Conservation (phyloP, 2,329 filamentous ascomycete genomes). For the Hypocreales sp. region DNA sequence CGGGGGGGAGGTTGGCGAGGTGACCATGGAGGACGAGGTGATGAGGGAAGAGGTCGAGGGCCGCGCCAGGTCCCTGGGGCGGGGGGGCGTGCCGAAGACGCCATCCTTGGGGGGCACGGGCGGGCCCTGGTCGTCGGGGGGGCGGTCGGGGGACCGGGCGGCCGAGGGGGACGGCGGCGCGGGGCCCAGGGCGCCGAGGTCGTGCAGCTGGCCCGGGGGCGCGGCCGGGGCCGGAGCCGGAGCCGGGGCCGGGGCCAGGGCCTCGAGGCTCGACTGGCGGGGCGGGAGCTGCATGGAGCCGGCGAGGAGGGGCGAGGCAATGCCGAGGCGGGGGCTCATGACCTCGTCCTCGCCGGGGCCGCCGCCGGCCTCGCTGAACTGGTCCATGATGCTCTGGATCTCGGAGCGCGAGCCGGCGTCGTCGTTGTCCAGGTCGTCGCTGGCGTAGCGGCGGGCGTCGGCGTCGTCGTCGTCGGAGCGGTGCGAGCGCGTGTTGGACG, state of each 20-base stretch:
- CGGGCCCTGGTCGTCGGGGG: constrained; percentile 31
- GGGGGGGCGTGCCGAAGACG: constrained; percentile 22
- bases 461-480: constrained; percentile 36
- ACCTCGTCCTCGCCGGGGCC: constrained; percentile 67
- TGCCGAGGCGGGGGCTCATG: constrained; percentile 78
- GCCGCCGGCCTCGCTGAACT: constrained; percentile 65
- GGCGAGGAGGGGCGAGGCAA: constrained; percentile 65
- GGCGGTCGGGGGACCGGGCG: constrained; percentile 19
- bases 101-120: constrained; percentile 47
- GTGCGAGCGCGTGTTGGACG: constrained; percentile 36
- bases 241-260: constrained; percentile 37
- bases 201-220: constrained; percentile 31
- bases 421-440: constrained; percentile 47
- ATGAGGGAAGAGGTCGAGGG: not conserved
- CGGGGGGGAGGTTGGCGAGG: constrained; percentile 28
- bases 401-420: constrained; percentile 64
- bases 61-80: constrained; percentile 19
- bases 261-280: constrained; percentile 74
- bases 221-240: constrained; percentile 35
- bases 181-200: constrained; percentile 26
- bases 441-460: constrained; percentile 26
- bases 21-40: constrained; percentile 6
- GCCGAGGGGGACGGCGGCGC: constrained; percentile 22
- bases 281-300: constrained; percentile 57
- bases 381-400: constrained; percentile 95